Evolutionary conservation across 176 grass and related monocot genomes (phyloP), one percentile per base, ranked within the genome.

Genomic region (Triticum turgidum): DNA sequence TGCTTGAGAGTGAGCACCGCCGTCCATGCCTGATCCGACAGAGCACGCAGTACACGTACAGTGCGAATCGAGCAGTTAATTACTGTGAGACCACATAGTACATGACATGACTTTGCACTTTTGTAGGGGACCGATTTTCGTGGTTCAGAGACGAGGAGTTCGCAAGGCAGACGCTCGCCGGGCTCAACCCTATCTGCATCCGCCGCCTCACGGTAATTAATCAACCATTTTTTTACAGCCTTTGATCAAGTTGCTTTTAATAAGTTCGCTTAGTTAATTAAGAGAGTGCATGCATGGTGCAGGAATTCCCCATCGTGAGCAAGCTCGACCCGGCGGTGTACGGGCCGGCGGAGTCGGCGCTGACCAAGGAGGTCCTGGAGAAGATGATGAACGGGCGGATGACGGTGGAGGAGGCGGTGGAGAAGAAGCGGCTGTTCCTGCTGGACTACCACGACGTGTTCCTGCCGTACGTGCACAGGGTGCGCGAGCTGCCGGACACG

Each of bases 71-170:
- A 45, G 52, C 47, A 25, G 32, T 32, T 32, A 47, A 17, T 74
- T 7, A 49, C 71, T 74, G 41, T 74, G 41, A 75, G 41, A 49
- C 34, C 17, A 21, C 6, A 69, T 69, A 10, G 11, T 69, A 10
- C 7, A 10, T 37, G 12, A 62, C 61, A 69, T 70, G 32, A 54
- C 51, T 54, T 54, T 54, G 4, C 47, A 4, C 20, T 6, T 33
- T 13, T 90, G 80, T 89, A 97, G 92, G 93, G 86, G 95, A 97
- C 78, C 79, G 88, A 44, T 97, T 97, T 65, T 72, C 89, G 82
- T 97, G 95, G 95, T 94, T 91, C 76, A 88, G 78, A 62, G 92
- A 94, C 21, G 92, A 94, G 85, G 95, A 97, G 82, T 97, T 97
- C 79, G 80, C 92, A 3, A 15, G 95, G 84, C 90, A 97, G 74